phyloP scores from a whole-genome alignment of 2,329 filamentous ascomycete species.

The Nigrospora sphaerica region DNA sequence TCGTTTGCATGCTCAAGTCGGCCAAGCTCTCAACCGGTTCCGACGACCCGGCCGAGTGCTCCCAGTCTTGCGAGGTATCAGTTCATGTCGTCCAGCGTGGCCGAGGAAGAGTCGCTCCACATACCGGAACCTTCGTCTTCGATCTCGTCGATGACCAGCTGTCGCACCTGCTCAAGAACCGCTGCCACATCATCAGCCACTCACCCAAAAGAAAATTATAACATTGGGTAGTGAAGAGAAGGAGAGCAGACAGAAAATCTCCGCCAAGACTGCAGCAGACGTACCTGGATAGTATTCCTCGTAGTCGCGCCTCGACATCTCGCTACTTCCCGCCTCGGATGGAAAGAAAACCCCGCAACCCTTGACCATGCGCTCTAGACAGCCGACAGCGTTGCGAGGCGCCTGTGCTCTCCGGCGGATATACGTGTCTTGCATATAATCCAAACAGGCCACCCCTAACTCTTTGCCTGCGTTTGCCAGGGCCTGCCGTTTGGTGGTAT shows the following conservation, averaged over 20 bases:
- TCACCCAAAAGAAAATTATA: neutral
- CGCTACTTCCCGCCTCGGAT: slow-evolving; percentile 15
- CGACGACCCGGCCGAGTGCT: slow-evolving; percentile 46
- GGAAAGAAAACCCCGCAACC: slow-evolving; percentile 34
- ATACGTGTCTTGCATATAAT: slow-evolving; percentile 38
- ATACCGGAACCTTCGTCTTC: slow-evolving; percentile 55
- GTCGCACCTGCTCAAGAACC: slow-evolving; percentile 41
- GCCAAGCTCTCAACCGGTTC: slow-evolving; percentile 45
- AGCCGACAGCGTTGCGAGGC: slow-evolving; percentile 31
- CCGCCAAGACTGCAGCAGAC: slow-evolving; percentile 7
- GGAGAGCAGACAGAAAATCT: neutral
- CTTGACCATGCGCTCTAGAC: slow-evolving; percentile 34
- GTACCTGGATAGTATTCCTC: slow-evolving; percentile 27
- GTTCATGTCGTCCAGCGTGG: slow-evolving; percentile 26
- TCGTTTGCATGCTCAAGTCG: slow-evolving; percentile 35
- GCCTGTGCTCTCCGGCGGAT: slow-evolving; percentile 33
- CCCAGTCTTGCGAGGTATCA: slow-evolving; percentile 41
- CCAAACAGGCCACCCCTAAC: slow-evolving; percentile 37
- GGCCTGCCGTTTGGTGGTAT: slow-evolving; percentile 6
- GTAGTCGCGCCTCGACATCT: slow-evolving; percentile 25
- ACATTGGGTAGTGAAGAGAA: neutral
- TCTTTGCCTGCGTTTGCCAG: slow-evolving; percentile 27
- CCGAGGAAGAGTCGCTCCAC: slow-evolving; percentile 33
- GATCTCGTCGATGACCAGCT: slow-evolving; percentile 48
- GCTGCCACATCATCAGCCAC: slow-evolving; percentile 19